Evolutionary conservation across 1,284 basidiomycete genomes (phyloP).

Genomic region (Cystobasidiaceae sp.): DNA sequence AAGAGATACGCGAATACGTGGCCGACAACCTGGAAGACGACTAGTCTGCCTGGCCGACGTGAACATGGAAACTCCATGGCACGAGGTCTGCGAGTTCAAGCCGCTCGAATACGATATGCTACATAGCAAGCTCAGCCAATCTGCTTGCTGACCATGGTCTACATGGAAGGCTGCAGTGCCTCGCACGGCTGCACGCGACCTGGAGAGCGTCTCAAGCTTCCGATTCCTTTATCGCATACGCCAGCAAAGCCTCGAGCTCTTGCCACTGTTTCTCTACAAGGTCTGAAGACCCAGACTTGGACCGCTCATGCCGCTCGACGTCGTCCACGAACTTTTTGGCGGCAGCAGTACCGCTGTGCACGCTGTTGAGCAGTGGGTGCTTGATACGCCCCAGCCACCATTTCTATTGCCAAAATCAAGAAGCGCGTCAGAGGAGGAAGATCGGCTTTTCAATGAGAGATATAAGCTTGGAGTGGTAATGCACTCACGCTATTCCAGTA

Average conservation of each 20-base stretch:
- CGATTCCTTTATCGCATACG: slow-evolving; percentile 15
- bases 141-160: no score
- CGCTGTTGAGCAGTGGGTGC: slow-evolving; percentile 7
- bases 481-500: slow-evolving; percentile 28
- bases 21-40: background rate
- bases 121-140: no score
- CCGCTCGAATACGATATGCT: no score
- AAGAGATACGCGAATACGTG: slow-evolving; percentile 10
- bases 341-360: slow-evolving; percentile 1
- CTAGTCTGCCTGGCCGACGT: background rate
- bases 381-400: slow-evolving; percentile 30
- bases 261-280: slow-evolving; percentile 20
- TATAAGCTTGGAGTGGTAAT: no score
- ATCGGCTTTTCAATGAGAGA: no score
- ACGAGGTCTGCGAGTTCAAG: no score
- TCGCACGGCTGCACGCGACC: no score
- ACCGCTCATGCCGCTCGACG: background rate
- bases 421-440: no score
- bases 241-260: slow-evolving; percentile 19
- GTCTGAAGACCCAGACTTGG: background rate
- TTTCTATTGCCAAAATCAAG: slow-evolving; percentile 5
- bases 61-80: background rate
- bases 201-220: background rate
- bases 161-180: no score
- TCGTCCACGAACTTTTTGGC: slow-evolving; percentile 30